Evolutionary conservation across 305 asterid genomes (phyloP).

Genomic region (Fraxinus angustifolia): DNA sequence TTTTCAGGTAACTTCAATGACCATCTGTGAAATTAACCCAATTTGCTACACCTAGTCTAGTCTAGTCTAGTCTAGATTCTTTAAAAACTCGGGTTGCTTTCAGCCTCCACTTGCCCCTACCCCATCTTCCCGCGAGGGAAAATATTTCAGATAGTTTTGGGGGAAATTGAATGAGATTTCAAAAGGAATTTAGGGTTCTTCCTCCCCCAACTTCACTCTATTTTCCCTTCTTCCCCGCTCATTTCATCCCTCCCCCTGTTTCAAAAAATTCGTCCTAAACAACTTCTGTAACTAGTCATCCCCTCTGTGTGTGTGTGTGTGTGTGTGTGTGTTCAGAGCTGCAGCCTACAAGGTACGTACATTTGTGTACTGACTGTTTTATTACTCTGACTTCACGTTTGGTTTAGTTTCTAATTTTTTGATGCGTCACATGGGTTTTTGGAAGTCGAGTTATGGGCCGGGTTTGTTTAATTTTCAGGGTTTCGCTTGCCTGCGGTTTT

Average conservation of each 20-base stretch:
- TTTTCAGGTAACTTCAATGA: too few species aligned
- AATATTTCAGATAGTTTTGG: conserved; percentile 23
- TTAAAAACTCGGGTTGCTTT: neutral
- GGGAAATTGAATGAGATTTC: conserved; percentile 35
- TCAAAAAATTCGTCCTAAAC: neutral
- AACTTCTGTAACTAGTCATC: neutral
- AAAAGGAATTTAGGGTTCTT: conserved; percentile 34
- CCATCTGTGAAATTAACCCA: too few species aligned
- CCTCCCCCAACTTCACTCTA: conserved; percentile 11
- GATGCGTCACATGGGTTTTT: neutral
- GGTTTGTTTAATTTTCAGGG: conserved; percentile 22
- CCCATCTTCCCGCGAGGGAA: conserved; percentile 1
- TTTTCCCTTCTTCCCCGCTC: neutral
- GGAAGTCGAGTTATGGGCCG: conserved; percentile 12
- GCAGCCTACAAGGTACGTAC: conserved; percentile 4
- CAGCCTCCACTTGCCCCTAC: neutral
- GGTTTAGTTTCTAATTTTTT: neutral
- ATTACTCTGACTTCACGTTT: neutral
- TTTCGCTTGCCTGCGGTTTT: conserved; percentile 18
- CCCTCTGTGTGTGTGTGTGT: too few species aligned
- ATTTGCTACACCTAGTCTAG: neutral
- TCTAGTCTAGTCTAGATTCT: neutral
- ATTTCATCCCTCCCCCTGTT: conserved; percentile 9
- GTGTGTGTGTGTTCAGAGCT: neutral
- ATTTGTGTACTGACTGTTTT: neutral